Percentiles rank a stretch among this genome's conserved stretches.
Conservation (phyloP, 2,329 filamentous ascomycete genomes). For the Penicillium sp. region DNA sequence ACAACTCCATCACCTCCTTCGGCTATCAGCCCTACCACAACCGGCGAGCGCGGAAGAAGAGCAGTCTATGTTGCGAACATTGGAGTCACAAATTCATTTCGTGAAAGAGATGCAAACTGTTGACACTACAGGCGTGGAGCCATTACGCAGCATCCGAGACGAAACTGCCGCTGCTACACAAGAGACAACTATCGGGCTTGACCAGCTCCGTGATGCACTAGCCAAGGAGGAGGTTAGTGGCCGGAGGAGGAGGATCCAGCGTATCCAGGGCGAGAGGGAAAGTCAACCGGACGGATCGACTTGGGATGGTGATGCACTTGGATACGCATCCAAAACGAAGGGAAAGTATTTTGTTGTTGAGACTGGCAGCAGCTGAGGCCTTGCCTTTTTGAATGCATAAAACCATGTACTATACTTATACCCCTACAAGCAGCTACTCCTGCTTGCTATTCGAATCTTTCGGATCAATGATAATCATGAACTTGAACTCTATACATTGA, state of each 20-base stretch:
- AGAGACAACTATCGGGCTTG: constrained; percentile 41
- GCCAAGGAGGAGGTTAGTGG: constrained; percentile 43
- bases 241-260: constrained; percentile 48
- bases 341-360: constrained; percentile 79
- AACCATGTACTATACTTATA: background rate
- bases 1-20: constrained; percentile 80
- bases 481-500: background rate
- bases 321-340: constrained; percentile 63
- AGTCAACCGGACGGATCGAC: constrained; percentile 45
- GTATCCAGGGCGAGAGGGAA: constrained; percentile 31
- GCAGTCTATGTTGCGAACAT: constrained; percentile 67
- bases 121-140: constrained; percentile 70
- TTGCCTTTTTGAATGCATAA: background rate
- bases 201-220: constrained; percentile 38
- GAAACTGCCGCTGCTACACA: constrained; percentile 48
- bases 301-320: constrained; percentile 71
- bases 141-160: constrained; percentile 77
- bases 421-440: background rate
- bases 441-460: background rate
- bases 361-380: constrained; percentile 18
- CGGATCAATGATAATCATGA: background rate
- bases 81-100: constrained; percentile 84
- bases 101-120: constrained; percentile 82
- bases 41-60: constrained; percentile 66
- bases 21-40: constrained; percentile 80